A percentile compares a stretch with the other conserved stretches of the same genome.
These are phyloP conservation scores for Debaryomyces prosopidis DNA, from an alignment of 805 yeast species.

Conservation along the genomic window DNA sequence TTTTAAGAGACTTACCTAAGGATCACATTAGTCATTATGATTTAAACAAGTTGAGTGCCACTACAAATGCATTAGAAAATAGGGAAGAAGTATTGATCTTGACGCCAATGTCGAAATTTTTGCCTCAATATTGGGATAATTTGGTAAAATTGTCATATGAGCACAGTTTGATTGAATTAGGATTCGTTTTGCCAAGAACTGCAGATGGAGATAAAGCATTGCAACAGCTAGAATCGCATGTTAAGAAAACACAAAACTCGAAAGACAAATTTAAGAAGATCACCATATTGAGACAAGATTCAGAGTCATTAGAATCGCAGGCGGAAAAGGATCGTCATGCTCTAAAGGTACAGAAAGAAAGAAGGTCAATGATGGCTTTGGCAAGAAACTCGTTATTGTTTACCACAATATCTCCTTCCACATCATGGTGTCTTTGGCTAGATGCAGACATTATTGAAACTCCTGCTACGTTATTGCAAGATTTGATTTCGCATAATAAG, in stretches of 20 bases:
- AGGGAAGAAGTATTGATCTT: slow-evolving; percentile 82
- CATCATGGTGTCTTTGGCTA: slow-evolving; percentile 95
- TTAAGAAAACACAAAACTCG: slow-evolving; percentile 65
- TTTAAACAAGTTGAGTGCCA: slow-evolving; percentile 73
- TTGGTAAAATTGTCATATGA: slow-evolving; percentile 76
- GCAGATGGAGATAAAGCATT: slow-evolving; percentile 80
- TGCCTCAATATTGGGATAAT: slow-evolving; percentile 86
- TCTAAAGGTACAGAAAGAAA: slow-evolving; percentile 76
- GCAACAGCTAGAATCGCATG: slow-evolving; percentile 68
- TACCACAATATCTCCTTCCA: slow-evolving; percentile 84
- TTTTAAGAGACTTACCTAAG: slow-evolving; percentile 62
- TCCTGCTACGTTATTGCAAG: slow-evolving; percentile 81
- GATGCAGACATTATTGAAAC: slow-evolving; percentile 94
- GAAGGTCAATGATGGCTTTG: slow-evolving; percentile 88
- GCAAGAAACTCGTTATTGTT: slow-evolving; percentile 91
- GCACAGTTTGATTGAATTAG: slow-evolving; percentile 79
- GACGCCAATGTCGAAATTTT: slow-evolving; percentile 88
- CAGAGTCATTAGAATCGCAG: slow-evolving; percentile 72
- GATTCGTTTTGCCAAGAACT: slow-evolving; percentile 86
- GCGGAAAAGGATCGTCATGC: slow-evolving; percentile 91
- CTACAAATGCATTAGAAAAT: slow-evolving; percentile 70
- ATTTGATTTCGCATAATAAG: slow-evolving; percentile 79
- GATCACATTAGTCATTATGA: slow-evolving; percentile 83
- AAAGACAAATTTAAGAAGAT: slow-evolving; percentile 75
- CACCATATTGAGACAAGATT: slow-evolving; percentile 88